Base-by-base conservation (phyloP, 176 grass and related monocot species). In the Themeda triandra region DNA sequence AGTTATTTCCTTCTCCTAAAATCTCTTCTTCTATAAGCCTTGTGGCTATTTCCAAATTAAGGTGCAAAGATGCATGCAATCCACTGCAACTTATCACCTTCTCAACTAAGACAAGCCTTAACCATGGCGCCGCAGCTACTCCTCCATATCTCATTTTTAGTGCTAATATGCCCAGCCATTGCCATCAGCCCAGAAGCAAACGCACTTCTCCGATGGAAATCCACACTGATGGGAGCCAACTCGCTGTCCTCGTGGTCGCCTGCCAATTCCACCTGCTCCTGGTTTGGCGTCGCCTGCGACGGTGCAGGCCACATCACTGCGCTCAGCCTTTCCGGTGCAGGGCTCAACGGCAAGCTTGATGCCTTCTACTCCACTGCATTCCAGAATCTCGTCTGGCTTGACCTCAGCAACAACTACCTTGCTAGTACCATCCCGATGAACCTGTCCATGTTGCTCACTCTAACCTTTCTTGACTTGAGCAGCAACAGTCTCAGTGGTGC, bases 121-220 rank as follows among this genome's bases (percentile, higher is more conserved):
- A 21, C 66, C 66, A 69, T 69, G 35, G 1, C 2, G 42, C 12
- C 11, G 11, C 39, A 10, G 39, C 39, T 41, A 41, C 39, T 41
- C 39, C 39, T 41, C 39, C 39, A 10, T 8, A 41, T 41, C 39
- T 41, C 39, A 41, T 41, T 41, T 41, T 41, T 41, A 41, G 39
- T 41, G 39, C 9, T 41, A 2, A 41, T 41, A 41, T 41, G 39
- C 39, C 39, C 39, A 41, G 39, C 39, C 39, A 41, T 41, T 10
- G 39, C 39, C 39, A 41, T 41, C 39, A 41, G 2, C 39, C 39
- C 59, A 54, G 51, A 54, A 54, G 51, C 3, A 24, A 23, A 76
- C 59, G 84, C 91, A 9, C 85, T 96, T 5, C 64, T 89, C 42
- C 81, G 44, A 13, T 96, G 91, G 89, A 91, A 87, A 65, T 80